phyloP scores from a whole-genome alignment of 75 land plant genomes.

The Cupressus sempervirens region DNA sequence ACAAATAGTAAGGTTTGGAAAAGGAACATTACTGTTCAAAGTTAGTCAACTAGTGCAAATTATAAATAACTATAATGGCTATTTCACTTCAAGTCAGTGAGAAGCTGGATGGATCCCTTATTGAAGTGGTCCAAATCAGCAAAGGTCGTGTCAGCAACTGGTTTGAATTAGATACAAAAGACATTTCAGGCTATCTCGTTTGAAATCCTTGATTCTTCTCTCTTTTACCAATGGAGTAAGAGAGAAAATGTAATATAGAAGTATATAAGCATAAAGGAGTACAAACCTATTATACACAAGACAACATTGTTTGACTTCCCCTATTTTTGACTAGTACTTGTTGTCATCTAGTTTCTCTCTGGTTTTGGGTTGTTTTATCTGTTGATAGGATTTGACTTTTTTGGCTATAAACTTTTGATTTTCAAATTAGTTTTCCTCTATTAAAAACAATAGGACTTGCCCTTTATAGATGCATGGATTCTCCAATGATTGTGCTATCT shows the following conservation, averaged over 20 bases:
- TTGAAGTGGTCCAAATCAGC: conserved; percentile 72
- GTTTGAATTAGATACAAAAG: background rate
- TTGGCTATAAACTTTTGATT: too few relatives aligned
- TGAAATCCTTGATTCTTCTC: background rate
- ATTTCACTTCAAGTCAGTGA: background rate
- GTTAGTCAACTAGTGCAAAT: background rate
- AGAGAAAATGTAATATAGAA: background rate
- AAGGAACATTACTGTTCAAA: background rate
- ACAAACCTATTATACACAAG: conserved; percentile 49
- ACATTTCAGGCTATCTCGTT: background rate
- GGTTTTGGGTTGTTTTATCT: too few relatives aligned
- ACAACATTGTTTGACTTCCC: too few relatives aligned
- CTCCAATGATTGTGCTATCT: too few relatives aligned
- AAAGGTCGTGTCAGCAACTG: conserved; percentile 71
- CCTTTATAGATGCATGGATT: too few relatives aligned
- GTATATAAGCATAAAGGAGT: background rate
- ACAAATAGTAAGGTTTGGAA: too few relatives aligned
- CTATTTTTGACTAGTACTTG: too few relatives aligned
- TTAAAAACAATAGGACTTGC: too few relatives aligned
- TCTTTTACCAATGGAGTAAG: background rate
- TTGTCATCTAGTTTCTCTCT: too few relatives aligned
- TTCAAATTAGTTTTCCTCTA: too few relatives aligned
- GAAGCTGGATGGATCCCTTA: conserved; percentile 48
- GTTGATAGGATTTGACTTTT: too few relatives aligned
- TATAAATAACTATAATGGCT: background rate